Conservation (phyloP, 1,139 yeast genomes). For the Protomyces gravidus region DNA sequence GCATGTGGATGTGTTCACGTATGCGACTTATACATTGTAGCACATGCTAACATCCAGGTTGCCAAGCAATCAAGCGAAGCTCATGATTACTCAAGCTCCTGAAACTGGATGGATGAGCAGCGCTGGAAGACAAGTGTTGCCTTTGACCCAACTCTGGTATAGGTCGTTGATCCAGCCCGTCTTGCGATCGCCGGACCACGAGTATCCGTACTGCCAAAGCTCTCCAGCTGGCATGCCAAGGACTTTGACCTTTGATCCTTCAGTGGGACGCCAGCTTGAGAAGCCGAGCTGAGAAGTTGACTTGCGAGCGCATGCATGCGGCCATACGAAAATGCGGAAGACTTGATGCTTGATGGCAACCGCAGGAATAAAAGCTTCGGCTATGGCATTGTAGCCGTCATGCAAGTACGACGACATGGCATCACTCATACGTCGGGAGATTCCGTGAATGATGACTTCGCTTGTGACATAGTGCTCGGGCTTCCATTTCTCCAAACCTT, state of each 20-base stretch:
- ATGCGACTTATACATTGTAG: background rate
- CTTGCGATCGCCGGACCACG: slow-evolving; percentile 4
- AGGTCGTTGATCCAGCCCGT: slow-evolving; percentile 11
- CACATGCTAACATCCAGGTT: background rate
- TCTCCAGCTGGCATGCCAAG: background rate
- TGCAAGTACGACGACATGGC: slow-evolving; percentile 4
- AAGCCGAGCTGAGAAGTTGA: background rate
- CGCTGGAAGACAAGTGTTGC: slow-evolving; percentile 1
- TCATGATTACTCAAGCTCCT: slow-evolving; percentile 2
- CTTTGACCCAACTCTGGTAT: slow-evolving; percentile 12
- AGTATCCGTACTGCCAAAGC: slow-evolving; percentile 16
- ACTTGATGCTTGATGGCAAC: slow-evolving; percentile 12
- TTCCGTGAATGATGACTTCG: slow-evolving; percentile 9
- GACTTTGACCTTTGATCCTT: background rate
- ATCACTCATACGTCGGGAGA: background rate
- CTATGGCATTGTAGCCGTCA: slow-evolving; percentile 19
- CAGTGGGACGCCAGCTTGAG: background rate
- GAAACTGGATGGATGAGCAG: slow-evolving; percentile 22
- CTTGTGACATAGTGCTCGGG: slow-evolving; percentile 14
- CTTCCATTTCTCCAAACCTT: background rate
- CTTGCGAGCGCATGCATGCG: background rate
- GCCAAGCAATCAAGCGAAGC: slow-evolving; percentile 13
- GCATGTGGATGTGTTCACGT: slow-evolving; percentile 17
- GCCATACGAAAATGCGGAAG: background rate
- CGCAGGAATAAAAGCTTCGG: slow-evolving; percentile 21